A percentile compares a stretch with the other conserved stretches of the same genome.
Evolutionary conservation across 495 filamentous ascomycete species (phyloP).

Genomic region (Aspergillus coremiiformis): DNA sequence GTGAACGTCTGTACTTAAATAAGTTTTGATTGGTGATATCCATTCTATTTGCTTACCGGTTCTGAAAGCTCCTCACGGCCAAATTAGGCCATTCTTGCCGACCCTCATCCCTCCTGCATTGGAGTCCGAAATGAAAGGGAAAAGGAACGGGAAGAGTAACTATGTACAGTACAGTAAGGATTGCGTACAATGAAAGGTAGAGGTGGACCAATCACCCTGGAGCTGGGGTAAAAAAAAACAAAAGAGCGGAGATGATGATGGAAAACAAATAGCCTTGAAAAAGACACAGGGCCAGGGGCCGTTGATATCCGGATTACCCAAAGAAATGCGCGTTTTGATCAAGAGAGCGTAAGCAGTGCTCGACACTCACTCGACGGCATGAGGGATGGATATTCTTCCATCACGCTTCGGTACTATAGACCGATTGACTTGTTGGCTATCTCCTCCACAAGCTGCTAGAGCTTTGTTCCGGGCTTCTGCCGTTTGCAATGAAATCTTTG

Average conservation of each 20-base stretch:
- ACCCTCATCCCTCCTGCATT: background rate
- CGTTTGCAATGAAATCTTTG: conserved; percentile 20
- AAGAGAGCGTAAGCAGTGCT: background rate
- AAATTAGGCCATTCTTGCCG: background rate
- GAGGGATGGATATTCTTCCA: background rate
- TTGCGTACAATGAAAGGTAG: background rate
- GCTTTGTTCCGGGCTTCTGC: conserved; percentile 2
- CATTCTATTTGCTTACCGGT: background rate
- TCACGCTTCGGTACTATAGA: background rate
- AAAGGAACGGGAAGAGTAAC: background rate
- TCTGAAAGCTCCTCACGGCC: background rate
- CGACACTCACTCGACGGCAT: background rate
- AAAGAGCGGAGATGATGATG: background rate
- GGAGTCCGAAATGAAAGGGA: background rate
- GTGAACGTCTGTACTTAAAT: too few species aligned
- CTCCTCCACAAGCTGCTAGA: conserved; percentile 25
- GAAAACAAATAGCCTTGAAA: background rate
- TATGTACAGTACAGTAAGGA: background rate
- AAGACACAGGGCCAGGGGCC: background rate
- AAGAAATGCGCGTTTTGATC: too few species aligned
- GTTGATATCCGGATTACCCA: background rate
- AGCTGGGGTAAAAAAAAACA: background rate
- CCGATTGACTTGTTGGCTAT: conserved; percentile 2
- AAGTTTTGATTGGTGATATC: background rate
- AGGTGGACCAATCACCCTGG: background rate